These are phyloP conservation scores for Boletus pseudopeckii DNA, from an alignment of 768 basidiomycete genomes.

Conservation along the genomic window DNA sequence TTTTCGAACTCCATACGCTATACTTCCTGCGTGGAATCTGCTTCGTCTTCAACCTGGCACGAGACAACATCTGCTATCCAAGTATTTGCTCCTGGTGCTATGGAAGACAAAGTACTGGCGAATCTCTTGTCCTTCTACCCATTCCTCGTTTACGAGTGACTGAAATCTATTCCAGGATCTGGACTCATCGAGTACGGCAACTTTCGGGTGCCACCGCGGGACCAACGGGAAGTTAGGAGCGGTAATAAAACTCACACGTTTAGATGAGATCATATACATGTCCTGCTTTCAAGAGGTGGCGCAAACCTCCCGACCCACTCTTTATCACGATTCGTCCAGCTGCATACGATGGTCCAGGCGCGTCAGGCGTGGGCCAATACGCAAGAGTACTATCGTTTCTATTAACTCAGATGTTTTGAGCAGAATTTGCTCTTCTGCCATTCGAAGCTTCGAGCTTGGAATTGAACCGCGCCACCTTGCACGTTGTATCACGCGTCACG, in stretches of 20 bases:
- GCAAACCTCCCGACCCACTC: not conserved
- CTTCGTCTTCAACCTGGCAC: slow-evolving; percentile 3
- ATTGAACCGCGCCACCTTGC: not conserved
- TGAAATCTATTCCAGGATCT: slow-evolving; percentile 30
- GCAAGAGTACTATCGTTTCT: not conserved
- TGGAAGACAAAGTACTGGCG: slow-evolving; percentile 4
- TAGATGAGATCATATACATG: slow-evolving; percentile 37
- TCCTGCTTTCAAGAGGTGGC: slow-evolving; percentile 5
- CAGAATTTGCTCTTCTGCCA: slow-evolving; percentile 19
- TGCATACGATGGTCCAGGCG: slow-evolving; percentile 5
- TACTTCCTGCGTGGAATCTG: slow-evolving; percentile 4
- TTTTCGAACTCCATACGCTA: not conserved
- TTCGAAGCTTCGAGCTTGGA: slow-evolving; percentile 8
- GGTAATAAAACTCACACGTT: slow-evolving; percentile 73
- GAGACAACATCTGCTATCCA: not conserved
- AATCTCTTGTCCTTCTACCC: not conserved
- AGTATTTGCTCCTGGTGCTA: not conserved
- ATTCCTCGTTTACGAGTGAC: not conserved
- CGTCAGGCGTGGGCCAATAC: slow-evolving; percentile 8
- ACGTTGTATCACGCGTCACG: not conserved
- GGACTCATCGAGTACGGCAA: slow-evolving; percentile 44
- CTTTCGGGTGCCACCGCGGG: slow-evolving; percentile 65
- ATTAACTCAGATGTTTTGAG: slow-evolving; percentile 20
- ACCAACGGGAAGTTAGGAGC: slow-evolving; percentile 59
- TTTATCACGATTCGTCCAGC: slow-evolving; percentile 1